A percentile compares a stretch with the other conserved stretches of the same genome.
Evolutionary conservation across 2,329 filamentous ascomycete genomes (phyloP).

Genomic region (Elsinoe arachidis): DNA sequence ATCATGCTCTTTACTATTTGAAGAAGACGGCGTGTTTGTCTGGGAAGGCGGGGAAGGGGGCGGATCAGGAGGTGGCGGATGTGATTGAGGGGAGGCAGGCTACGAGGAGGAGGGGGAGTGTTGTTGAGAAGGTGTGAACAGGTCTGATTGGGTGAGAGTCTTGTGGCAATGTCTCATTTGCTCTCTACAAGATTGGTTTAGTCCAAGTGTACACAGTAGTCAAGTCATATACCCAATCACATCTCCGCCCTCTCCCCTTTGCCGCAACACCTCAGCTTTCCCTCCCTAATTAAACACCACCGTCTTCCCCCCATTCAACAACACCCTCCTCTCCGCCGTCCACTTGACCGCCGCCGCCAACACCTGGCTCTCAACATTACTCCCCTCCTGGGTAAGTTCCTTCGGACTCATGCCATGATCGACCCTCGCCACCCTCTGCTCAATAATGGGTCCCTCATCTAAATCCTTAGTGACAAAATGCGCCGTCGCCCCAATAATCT

Average conservation of each 20-base stretch:
- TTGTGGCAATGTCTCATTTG: no score
- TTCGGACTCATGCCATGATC: conserved; percentile 69
- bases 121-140: background rate
- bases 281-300: conserved; percentile 56
- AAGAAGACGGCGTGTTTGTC: background rate
- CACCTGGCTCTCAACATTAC: conserved; percentile 76
- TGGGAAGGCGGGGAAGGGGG: background rate
- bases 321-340: conserved; percentile 69
- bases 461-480: conserved; percentile 80
- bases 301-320: conserved; percentile 71
- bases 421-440: conserved; percentile 70
- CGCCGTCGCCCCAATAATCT: conserved; percentile 79
- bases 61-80: background rate
- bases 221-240: no score
- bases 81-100: conserved; percentile 1
- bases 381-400: conserved; percentile 69
- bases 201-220: no score
- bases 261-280: no score
- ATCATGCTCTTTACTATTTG: background rate
- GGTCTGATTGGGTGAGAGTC: background rate
- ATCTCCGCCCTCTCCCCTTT: background rate
- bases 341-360: conserved; percentile 74
- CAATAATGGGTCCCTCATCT: conserved; percentile 81
- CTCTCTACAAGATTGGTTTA: no score
- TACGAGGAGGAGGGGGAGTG: background rate